phyloP scores from a whole-genome alignment of 2,329 filamentous ascomycete species.

The Alternaria arbusti region DNA sequence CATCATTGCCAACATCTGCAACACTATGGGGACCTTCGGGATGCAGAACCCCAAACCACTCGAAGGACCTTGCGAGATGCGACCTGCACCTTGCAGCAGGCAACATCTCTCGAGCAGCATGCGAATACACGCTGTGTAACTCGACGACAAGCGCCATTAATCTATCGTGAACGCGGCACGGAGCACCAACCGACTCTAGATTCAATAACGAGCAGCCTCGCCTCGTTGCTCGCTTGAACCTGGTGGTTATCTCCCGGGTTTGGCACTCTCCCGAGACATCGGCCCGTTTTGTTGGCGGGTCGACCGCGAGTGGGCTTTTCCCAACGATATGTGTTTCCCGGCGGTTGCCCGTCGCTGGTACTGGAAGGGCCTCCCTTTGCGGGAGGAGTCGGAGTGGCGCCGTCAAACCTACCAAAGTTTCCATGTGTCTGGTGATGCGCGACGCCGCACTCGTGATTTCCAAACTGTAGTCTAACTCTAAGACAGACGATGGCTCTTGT shows the following conservation, averaged over 20 bases:
- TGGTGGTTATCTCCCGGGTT: constrained; percentile 25
- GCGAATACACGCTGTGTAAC: constrained; percentile 28
- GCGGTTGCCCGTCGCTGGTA: background rate
- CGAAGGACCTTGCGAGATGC: constrained; percentile 15
- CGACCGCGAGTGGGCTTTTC: constrained; percentile 4
- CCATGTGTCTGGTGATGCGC: constrained; percentile 2
- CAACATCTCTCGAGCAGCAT: constrained; percentile 17
- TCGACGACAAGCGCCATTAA: constrained; percentile 14
- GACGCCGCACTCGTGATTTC: background rate
- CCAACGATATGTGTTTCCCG: constrained; percentile 4
- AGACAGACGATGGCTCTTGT: background rate
- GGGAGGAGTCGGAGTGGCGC: constrained; percentile 11
- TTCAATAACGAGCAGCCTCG: constrained; percentile 15
- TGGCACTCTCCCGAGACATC: constrained; percentile 17
- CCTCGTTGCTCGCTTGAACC: constrained; percentile 19
- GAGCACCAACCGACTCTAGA: constrained; percentile 4
- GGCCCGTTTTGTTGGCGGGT: constrained; percentile 17
- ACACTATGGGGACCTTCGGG: constrained; percentile 32
- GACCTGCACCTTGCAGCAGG: constrained; percentile 9
- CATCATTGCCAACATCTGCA: constrained; percentile 24
- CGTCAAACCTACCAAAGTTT: constrained; percentile 6
- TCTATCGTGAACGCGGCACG: constrained; percentile 35
- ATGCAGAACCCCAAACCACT: constrained; percentile 16
- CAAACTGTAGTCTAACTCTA: background rate
- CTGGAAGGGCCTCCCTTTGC: constrained; percentile 14